Evolutionary conservation across 1,284 basidiomycete species (phyloP).

Genomic region (Ustilago lituana): DNA sequence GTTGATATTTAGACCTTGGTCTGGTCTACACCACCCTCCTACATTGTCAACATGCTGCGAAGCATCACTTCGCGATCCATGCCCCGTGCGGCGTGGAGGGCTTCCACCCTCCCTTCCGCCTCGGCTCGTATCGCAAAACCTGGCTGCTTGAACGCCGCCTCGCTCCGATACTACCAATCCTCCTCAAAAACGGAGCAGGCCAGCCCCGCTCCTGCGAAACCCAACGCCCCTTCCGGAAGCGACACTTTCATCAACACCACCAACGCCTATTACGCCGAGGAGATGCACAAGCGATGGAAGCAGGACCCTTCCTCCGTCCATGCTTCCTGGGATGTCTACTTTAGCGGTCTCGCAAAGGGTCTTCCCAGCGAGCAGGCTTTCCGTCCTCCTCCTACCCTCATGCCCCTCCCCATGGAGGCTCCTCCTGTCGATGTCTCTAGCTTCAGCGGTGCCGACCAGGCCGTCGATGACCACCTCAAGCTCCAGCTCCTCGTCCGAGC

Average conservation of each 20-base stretch:
- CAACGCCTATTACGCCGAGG: slow-evolving; percentile 93
- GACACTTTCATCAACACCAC: slow-evolving; percentile 72
- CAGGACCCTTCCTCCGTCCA: slow-evolving; percentile 87
- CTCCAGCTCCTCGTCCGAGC: slow-evolving; percentile 75
- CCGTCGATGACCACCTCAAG: slow-evolving; percentile 90
- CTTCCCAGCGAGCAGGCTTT: slow-evolving; percentile 84
- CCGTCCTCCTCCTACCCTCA: slow-evolving; percentile 77
- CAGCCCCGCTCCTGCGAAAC: slow-evolving; percentile 48
- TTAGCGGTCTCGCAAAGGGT: slow-evolving; percentile 90
- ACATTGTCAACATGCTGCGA: slow-evolving; percentile 39
- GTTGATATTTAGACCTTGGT: slow-evolving; percentile 8
- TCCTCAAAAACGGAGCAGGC: slow-evolving; percentile 42
- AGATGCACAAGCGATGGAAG: slow-evolving; percentile 71
- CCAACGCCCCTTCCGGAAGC: slow-evolving; percentile 52
- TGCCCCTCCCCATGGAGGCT: slow-evolving; percentile 79
- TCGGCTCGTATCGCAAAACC: slow-evolving; percentile 44
- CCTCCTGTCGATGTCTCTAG: slow-evolving; percentile 77
- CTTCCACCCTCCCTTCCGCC: slow-evolving; percentile 37
- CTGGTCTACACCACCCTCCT: slow-evolving; percentile 5
- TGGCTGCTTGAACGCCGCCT: slow-evolving; percentile 4
- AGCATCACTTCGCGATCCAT: slow-evolving; percentile 44
- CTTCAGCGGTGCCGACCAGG: slow-evolving; percentile 74
- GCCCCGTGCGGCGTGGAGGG: slow-evolving; percentile 40
- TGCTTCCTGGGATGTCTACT: slow-evolving; percentile 93
- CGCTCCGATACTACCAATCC: slow-evolving; percentile 44